Percentiles rank a stretch among this genome's conserved stretches.
phyloP scores from a whole-genome alignment of 2,329 filamentous ascomycete genomes.

The Paraphaeosphaeria sporulosa region DNA sequence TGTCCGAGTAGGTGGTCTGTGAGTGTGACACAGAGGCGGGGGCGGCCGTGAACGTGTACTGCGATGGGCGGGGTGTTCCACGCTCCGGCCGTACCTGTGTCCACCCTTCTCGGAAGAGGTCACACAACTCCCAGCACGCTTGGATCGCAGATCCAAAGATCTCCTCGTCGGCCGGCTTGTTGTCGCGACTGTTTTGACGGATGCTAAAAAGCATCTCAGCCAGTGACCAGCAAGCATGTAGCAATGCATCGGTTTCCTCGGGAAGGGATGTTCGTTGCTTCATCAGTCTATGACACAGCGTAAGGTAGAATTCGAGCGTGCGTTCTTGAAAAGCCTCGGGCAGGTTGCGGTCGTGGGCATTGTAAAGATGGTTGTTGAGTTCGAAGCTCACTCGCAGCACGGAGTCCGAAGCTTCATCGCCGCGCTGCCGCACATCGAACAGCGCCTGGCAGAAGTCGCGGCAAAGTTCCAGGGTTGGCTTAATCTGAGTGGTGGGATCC shows the following conservation, averaged over 20 bases:
- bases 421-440: conserved; percentile 82
- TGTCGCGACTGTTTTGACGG: conserved; percentile 80
- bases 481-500: conserved; percentile 71
- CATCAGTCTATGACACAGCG: conserved; percentile 93
- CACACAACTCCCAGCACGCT: conserved; percentile 93
- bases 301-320: conserved; percentile 93
- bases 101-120: conserved; percentile 93
- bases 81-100: conserved; percentile 85
- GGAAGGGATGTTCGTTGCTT: conserved; percentile 83
- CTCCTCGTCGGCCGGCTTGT: conserved; percentile 78
- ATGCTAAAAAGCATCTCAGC: conserved; percentile 94
- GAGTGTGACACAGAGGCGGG: conserved; percentile 54
- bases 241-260: conserved; percentile 82
- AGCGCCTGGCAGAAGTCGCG: conserved; percentile 91
- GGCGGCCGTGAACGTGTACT: conserved; percentile 68
- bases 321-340: conserved; percentile 88
- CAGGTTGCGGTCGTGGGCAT: conserved; percentile 83
- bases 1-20: conserved; percentile 43
- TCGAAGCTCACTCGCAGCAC: conserved; percentile 93
- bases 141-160: conserved; percentile 87
- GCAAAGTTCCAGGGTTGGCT: conserved; percentile 82
- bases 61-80: conserved; percentile 82
- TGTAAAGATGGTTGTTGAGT: conserved; percentile 93
- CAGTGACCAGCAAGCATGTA: conserved; percentile 87
- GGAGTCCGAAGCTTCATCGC: conserved; percentile 82